Conservation (phyloP, 805 yeast genomes). For the Nakazawaea ernobii region DNA sequence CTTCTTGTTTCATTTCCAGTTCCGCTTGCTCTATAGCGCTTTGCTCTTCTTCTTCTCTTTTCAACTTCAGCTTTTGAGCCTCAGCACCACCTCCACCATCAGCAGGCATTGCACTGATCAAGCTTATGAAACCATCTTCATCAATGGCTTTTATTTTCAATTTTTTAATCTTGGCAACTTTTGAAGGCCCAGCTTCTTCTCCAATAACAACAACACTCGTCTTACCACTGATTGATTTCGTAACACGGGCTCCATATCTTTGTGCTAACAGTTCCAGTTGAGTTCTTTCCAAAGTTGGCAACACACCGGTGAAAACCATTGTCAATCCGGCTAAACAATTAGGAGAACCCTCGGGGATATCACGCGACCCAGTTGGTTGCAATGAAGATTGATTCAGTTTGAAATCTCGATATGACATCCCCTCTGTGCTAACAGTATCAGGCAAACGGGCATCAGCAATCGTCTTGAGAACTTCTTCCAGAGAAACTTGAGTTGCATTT, state of each 20-base stretch:
- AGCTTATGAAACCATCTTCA: conserved; percentile 78
- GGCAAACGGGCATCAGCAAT: conserved; percentile 76
- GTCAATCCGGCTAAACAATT: conserved; percentile 86
- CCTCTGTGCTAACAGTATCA: conserved; percentile 42
- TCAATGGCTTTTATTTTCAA: conserved; percentile 73
- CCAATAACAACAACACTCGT: conserved; percentile 90
- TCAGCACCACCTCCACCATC: conserved; percentile 85
- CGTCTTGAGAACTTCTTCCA: conserved; percentile 49
- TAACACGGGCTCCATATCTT: conserved; percentile 86
- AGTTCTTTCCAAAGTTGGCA: conserved; percentile 75
- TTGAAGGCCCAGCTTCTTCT: conserved; percentile 95
- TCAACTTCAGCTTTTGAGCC: conserved; percentile 68
- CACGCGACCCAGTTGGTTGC: conserved; percentile 31
- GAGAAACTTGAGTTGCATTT: conserved; percentile 24
- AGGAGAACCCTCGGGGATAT: conserved; percentile 76
- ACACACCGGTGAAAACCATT: conserved; percentile 86
- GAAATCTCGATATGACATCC: conserved; percentile 52
- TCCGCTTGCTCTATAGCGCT: conserved; percentile 47
- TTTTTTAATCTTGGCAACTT: conserved; percentile 72
- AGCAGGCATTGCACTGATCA: conserved; percentile 76
- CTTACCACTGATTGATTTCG: conserved; percentile 76
- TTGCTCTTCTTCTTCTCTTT: conserved; percentile 63
- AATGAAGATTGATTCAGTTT: conserved; percentile 37
- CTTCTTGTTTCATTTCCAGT: conserved; percentile 35
- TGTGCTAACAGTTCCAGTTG: conserved; percentile 74